A percentile compares a stretch with the other conserved stretches of the same genome.
phyloP scores from a whole-genome alignment of 2,329 filamentous ascomycete genomes.

The Colletotrichum scovillei region DNA sequence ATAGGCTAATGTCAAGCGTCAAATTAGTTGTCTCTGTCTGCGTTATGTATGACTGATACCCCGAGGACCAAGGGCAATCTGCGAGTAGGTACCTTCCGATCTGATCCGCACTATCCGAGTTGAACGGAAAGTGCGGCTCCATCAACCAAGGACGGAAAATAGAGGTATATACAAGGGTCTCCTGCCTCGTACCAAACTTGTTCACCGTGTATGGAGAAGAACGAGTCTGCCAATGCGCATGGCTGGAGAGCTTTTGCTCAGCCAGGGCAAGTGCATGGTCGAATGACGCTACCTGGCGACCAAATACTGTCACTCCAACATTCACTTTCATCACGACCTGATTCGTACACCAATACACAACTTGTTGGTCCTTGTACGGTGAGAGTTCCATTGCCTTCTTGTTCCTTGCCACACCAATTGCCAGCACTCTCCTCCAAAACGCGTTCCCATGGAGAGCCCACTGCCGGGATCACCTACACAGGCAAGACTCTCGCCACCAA shows the following conservation, averaged over 20 bases:
- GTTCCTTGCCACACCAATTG: neutral
- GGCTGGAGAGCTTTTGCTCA: no score
- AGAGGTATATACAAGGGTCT: neutral
- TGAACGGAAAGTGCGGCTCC: neutral
- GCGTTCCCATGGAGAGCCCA: conserved; percentile 16
- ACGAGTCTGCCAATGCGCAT: no score
- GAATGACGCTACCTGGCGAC: neutral
- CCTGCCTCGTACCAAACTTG: neutral
- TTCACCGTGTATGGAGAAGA: neutral
- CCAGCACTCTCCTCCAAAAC: neutral
- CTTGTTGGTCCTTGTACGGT: neutral
- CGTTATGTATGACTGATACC: neutral
- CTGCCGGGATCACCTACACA: neutral
- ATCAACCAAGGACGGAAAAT: neutral
- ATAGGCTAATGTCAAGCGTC: neutral
- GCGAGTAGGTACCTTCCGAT: neutral
- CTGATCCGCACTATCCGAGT: neutral
- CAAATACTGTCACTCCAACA: neutral
- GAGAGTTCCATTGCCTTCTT: neutral
- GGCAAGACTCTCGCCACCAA: neutral
- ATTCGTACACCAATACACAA: neutral
- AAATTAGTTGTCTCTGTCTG: neutral
- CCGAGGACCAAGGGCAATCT: neutral
- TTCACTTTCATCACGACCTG: neutral
- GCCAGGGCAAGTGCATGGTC: neutral